Evolutionary conservation across 208 protist genomes (phyloP).

Genomic region (Crithidia bombi): DNA sequence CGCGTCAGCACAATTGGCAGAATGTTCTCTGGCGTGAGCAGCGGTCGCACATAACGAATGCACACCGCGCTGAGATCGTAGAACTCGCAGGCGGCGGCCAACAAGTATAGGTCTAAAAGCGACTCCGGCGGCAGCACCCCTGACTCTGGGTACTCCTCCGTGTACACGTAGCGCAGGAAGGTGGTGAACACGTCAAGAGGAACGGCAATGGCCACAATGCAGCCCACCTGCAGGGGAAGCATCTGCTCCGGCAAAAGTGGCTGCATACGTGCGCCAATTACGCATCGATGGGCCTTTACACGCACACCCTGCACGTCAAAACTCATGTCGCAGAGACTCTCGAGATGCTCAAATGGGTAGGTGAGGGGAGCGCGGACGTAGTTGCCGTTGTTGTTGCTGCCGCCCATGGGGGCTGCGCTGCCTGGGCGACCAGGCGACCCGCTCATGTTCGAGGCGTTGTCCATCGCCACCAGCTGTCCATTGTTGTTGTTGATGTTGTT

Average conservation of each 20-base stretch:
- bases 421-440: conserved; percentile 4
- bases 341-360: conserved; percentile 88
- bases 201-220: conserved; percentile 80
- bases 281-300: conserved; percentile 87
- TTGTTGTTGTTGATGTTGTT: conserved; percentile 13
- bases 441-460: conserved; percentile 17
- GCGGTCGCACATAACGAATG: conserved; percentile 70
- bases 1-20: conserved; percentile 83
- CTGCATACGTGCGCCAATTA: conserved; percentile 84
- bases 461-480: conserved; percentile 29
- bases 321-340: conserved; percentile 82
- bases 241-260: conserved; percentile 77
- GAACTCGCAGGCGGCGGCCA: conserved; percentile 81
- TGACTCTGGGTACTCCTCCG: conserved; percentile 83
- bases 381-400: conserved; percentile 7
- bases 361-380: conserved; percentile 54
- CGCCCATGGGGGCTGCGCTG: neutral
- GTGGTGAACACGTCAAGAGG: conserved; percentile 80
- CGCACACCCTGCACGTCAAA: conserved; percentile 87
- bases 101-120: conserved; percentile 84
- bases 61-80: conserved; percentile 79
- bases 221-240: conserved; percentile 79
- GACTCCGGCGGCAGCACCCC: conserved; percentile 74
- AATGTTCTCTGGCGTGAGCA: conserved; percentile 86
- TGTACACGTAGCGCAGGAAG: conserved; percentile 89